Conservation (phyloP, 1,139 yeast species). For the Pichia sp. region DNA sequence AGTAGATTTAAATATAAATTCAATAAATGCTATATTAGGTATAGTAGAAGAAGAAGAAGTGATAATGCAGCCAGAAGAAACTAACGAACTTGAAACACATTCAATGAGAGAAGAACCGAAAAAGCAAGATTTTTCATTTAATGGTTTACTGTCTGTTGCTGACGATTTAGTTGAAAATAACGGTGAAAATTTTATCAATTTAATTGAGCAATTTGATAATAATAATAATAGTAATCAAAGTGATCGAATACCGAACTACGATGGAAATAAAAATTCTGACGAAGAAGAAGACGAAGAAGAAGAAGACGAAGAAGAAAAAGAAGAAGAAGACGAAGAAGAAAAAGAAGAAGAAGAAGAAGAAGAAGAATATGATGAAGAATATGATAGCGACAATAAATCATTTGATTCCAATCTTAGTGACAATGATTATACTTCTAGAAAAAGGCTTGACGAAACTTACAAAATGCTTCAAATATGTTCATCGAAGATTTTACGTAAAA, state of each 20-base stretch:
- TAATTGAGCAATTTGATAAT: constrained; percentile 69
- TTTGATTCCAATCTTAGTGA: constrained; percentile 30
- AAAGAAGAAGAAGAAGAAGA: constrained; percentile 20
- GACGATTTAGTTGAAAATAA: constrained; percentile 72
- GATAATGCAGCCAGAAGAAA: constrained; percentile 7
- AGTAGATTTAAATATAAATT: constrained; percentile 20
- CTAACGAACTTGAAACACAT: neutral
- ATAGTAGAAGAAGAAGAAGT: constrained; percentile 19
- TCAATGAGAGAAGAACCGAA: neutral
- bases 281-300: constrained; percentile 33
- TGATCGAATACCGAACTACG: too few species aligned
- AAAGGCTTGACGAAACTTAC: constrained; percentile 68
- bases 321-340: constrained; percentile 14
- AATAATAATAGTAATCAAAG: neutral
- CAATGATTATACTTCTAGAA: constrained; percentile 46
- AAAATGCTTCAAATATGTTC: constrained; percentile 71
- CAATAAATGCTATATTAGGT: constrained; percentile 26
- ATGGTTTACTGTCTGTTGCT: constrained; percentile 49
- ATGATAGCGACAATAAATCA: constrained; percentile 16
- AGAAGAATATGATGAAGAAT: constrained; percentile 17
- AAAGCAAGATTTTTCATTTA: constrained; percentile 6
- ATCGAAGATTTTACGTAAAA: constrained; percentile 64
- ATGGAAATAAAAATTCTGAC: constrained; percentile 12
- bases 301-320: constrained; percentile 25
- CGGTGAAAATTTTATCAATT: constrained; percentile 66